A percentile compares a stretch with the other conserved stretches of the same genome.
Evolutionary conservation across 163 green algal genomes (phyloP).

Genomic region (Scenedesmus sp.): DNA sequence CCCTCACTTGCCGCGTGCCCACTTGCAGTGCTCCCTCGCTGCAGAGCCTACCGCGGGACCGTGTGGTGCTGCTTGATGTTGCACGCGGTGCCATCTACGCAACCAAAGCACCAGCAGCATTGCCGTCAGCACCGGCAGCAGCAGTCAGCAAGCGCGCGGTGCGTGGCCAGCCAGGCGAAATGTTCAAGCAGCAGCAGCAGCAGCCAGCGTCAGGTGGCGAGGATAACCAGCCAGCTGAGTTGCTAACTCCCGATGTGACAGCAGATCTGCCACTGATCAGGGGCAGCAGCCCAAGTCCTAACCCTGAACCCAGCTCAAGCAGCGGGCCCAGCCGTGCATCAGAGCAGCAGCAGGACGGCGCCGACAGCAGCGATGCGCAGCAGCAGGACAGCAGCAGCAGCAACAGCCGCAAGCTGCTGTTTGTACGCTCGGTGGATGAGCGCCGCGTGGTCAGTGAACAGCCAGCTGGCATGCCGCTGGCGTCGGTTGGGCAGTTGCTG

Average conservation of each 20-base stretch:
- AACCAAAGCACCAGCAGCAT: not conserved
- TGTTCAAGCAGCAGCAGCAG: not conserved
- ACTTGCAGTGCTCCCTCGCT: constrained; percentile 15
- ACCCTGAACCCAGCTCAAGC: not conserved
- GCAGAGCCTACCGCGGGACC: not conserved
- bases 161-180: not conserved
- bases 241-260: not conserved
- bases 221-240: not conserved
- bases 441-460: not conserved
- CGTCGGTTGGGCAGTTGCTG: constrained; percentile 29
- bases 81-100: constrained; percentile 23
- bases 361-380: not conserved
- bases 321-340: too few relatives aligned
- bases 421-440: constrained; percentile 14
- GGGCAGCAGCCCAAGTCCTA: not conserved
- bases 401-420: not conserved
- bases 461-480: constrained; percentile 13
- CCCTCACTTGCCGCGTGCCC: not conserved
- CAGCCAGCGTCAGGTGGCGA: not conserved
- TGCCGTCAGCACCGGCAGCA: not conserved
- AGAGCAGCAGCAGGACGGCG: constrained; percentile 10
- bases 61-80: constrained; percentile 24
- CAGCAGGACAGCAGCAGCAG: not conserved
- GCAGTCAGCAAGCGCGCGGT: not conserved
- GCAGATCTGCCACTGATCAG: not conserved